phyloP scores from a whole-genome alignment of 345 rosid species.

The Moricandia arvensis region DNA sequence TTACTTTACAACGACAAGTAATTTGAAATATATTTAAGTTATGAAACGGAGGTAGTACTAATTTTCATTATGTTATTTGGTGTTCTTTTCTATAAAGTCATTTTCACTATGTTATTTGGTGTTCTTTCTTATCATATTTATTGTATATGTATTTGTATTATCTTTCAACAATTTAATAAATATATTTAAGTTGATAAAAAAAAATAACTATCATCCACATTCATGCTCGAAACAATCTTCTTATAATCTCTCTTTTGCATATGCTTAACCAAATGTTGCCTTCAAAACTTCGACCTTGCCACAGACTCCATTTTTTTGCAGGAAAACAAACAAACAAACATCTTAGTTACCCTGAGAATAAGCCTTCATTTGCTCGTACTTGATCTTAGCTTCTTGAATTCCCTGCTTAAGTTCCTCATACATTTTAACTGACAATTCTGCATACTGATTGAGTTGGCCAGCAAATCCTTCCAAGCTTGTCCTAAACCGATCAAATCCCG shows the following conservation, averaged over 20 bases:
- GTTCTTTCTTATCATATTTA: too few relatives aligned
- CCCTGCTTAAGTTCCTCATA: conserved; percentile 47
- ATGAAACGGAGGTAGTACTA: too few relatives aligned
- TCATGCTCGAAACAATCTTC: neutral
- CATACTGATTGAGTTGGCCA: conserved; percentile 49
- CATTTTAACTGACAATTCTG: conserved; percentile 55
- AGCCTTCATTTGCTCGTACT: conserved; percentile 36
- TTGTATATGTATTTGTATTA: too few relatives aligned
- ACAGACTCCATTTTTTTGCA: neutral
- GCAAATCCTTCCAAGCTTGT: conserved; percentile 58
- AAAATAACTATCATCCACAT: neutral
- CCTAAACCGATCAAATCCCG: conserved; percentile 56
- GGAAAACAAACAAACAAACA: neutral
- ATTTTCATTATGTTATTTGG: too few relatives aligned
- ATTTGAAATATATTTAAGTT: too few relatives aligned
- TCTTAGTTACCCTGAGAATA: conserved; percentile 21
- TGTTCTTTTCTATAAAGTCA: too few relatives aligned
- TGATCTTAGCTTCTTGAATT: conserved; percentile 50
- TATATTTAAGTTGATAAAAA: too few relatives aligned
- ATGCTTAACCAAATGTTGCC: conserved; percentile 23
- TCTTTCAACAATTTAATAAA: too few relatives aligned
- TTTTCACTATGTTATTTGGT: too few relatives aligned
- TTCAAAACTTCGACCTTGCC: conserved; percentile 15
- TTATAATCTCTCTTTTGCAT: conserved; percentile 25
- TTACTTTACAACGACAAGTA: too few relatives aligned